phyloP scores from a whole-genome alignment of 345 rosid genomes.

The Garcia nutans region DNA sequence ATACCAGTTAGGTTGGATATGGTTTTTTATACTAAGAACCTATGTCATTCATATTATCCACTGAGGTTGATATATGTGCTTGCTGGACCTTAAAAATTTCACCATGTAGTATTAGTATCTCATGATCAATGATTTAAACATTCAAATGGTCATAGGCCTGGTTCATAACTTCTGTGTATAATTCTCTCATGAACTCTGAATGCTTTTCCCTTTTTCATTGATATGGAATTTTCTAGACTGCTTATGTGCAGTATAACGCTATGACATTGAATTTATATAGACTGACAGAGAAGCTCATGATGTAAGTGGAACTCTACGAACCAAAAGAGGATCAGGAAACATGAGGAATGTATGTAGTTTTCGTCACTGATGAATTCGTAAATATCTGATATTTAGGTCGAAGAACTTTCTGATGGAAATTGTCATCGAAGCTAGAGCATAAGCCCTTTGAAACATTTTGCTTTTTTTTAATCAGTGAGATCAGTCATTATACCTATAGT shows the following conservation, averaged over 20 bases:
- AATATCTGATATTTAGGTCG: not conserved
- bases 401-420: not conserved
- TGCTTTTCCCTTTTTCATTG: not conserved
- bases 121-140: not conserved
- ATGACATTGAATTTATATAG: not conserved
- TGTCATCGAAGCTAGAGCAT: not conserved
- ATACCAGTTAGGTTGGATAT: not conserved
- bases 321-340: conserved; percentile 70
- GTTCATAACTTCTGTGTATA: not conserved
- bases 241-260: not conserved
- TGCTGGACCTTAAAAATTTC: not conserved
- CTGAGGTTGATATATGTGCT: not conserved
- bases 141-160: not conserved
- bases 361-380: not conserved
- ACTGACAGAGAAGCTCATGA: conserved; percentile 7
- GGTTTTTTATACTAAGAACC: not conserved
- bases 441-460: not conserved
- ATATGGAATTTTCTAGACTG: not conserved
- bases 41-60: not conserved
- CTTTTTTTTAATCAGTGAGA: not conserved
- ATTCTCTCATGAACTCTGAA: not conserved
- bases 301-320: conserved; percentile 51
- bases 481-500: not conserved
- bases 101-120: not conserved
- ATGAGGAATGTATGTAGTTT: conserved; percentile 62